A percentile compares a stretch with the other conserved stretches of the same genome.
Evolutionary conservation across 768 basidiomycete genomes (phyloP).

Genomic region (Steccherinum ochraceum): DNA sequence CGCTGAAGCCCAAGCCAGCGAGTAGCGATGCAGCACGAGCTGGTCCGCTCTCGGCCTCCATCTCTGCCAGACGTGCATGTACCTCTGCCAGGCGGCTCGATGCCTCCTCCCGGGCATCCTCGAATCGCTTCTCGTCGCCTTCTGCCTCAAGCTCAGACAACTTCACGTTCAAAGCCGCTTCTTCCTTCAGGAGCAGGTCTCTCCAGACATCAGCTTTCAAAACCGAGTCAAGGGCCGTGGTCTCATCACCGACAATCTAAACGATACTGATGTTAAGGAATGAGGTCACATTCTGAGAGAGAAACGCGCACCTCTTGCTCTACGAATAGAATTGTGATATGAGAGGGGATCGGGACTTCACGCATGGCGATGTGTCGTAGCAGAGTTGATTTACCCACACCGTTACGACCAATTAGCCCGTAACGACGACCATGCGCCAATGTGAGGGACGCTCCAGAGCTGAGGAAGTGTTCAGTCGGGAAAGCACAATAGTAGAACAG

Average conservation of each 20-base stretch:
- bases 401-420: constrained; percentile 74
- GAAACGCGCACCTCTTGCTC: constrained; percentile 78
- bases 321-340: constrained; percentile 96
- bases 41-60: constrained; percentile 98
- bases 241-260: constrained; percentile 91
- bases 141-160: constrained; percentile 68
- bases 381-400: constrained; percentile 94
- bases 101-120: constrained; percentile 82
- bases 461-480: constrained; percentile 22
- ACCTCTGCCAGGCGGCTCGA: constrained; percentile 80
- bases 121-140: constrained; percentile 73
- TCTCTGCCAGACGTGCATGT: constrained; percentile 87
- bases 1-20: constrained; percentile 89
- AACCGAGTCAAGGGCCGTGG: constrained; percentile 86
- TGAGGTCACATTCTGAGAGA: constrained; percentile 1
- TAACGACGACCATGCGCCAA: constrained; percentile 87
- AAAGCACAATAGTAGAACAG: constrained; percentile 8
- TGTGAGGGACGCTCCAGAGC: constrained; percentile 80
- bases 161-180: constrained; percentile 64
- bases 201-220: constrained; percentile 99
- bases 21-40: constrained; percentile 84
- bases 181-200: constrained; percentile 86
- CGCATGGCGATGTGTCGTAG: constrained; percentile 91
- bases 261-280: neutral
- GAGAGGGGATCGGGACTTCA: constrained; percentile 87